Evolutionary conservation across 2,329 filamentous ascomycete genomes (phyloP).

Genomic region (Aspergillus spinulosporus): DNA sequence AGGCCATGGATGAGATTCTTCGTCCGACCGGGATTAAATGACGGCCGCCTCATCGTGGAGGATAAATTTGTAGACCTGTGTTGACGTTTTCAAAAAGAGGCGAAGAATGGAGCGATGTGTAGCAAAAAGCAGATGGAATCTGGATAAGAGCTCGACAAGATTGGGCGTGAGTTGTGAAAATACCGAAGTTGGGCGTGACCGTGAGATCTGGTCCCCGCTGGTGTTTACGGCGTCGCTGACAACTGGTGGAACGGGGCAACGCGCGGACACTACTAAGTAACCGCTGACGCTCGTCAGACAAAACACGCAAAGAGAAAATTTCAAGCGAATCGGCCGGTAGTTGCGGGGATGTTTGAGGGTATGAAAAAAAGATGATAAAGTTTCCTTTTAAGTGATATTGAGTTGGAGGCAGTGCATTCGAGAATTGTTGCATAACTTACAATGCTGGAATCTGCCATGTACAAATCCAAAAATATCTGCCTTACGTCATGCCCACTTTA

Average conservation of each 20-base stretch:
- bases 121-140: neutral
- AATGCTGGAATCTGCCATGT: slow-evolving; percentile 6
- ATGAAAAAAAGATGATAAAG: neutral
- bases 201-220: slow-evolving; percentile 8
- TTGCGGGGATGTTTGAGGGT: neutral
- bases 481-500: slow-evolving; percentile 1
- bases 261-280: slow-evolving; percentile 21
- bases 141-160: neutral
- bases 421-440: neutral
- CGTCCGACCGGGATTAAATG: slow-evolving; percentile 53
- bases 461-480: slow-evolving; percentile 3
- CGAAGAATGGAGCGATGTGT: neutral
- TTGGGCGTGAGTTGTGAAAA: neutral
- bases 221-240: slow-evolving; percentile 26
- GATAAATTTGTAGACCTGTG: neutral
- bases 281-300: slow-evolving; percentile 5
- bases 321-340: slow-evolving; percentile 3
- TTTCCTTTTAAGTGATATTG: neutral
- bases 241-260: slow-evolving; percentile 28
- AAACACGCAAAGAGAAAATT: slow-evolving; percentile 11
- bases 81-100: neutral
- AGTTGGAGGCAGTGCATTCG: neutral
- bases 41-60: slow-evolving; percentile 29
- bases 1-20: slow-evolving; percentile 57
- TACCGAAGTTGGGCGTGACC: neutral